Conservation (phyloP, 2,329 filamentous ascomycete species). For the Curvularia verruculosa region DNA sequence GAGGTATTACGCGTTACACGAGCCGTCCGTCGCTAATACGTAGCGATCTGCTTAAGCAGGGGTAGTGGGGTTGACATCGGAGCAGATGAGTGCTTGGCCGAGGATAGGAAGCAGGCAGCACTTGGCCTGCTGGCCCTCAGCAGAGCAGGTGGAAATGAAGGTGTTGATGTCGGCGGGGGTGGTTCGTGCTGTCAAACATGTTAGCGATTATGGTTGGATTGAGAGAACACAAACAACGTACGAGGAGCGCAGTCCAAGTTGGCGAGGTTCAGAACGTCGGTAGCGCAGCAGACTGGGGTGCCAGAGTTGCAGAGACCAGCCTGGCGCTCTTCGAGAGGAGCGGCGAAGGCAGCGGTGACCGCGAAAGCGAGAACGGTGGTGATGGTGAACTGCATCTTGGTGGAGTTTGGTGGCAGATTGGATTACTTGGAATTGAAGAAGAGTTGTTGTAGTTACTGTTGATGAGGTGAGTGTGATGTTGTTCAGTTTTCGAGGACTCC, state of each 20-base stretch:
- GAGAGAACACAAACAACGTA: constrained; percentile 45
- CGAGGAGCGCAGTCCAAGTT: constrained; percentile 63
- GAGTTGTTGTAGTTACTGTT: constrained; percentile 20
- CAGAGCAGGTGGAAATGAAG: constrained; percentile 57
- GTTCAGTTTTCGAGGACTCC: constrained; percentile 24
- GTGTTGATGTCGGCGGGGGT: constrained; percentile 50
- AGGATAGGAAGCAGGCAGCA: constrained; percentile 64
- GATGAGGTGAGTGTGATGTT: constrained; percentile 35
- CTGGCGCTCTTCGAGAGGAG: constrained; percentile 44
- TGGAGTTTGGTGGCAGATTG: neutral
- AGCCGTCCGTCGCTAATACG: neutral
- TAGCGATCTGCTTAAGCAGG: constrained; percentile 3
- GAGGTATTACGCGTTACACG: constrained; percentile 1
- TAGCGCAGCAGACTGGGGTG: constrained; percentile 64
- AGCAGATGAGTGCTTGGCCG: constrained; percentile 50
- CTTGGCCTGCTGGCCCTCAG: constrained; percentile 60
- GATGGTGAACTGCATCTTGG: constrained; percentile 48
- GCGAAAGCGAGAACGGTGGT: constrained; percentile 42
- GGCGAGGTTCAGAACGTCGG: constrained; percentile 64
- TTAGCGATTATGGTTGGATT: constrained; percentile 17
- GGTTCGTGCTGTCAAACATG: constrained; percentile 34
- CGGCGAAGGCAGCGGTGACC: constrained; percentile 37
- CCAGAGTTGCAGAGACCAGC: constrained; percentile 44
- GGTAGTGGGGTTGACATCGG: constrained; percentile 39
- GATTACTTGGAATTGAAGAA: constrained; percentile 7